Evolutionary conservation across 495 filamentous ascomycete species (phyloP), one percentile per base, ranked within the genome.

Genomic region (Aspergillus conjunctus): DNA sequence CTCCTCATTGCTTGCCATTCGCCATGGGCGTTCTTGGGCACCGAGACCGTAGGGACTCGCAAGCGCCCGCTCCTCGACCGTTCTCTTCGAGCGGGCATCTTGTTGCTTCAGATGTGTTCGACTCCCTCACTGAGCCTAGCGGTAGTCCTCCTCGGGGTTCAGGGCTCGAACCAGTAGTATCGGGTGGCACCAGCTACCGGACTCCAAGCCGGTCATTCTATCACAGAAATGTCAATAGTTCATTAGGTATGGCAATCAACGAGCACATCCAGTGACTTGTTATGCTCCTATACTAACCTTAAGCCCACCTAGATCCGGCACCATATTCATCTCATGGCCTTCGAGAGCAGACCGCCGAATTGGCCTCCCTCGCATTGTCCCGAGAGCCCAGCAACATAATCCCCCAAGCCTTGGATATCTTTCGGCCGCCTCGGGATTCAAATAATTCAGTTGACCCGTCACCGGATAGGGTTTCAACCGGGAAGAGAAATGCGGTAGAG

Each of bases 301-400:
- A 11, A n/a, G 37, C 1, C 11, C 37, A 41, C 11, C 41, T 31
- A 77, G 90, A 95, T 66, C 85, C 81, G 62, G 82, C 85, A 7
- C 85, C 89, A 56, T 89, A 90, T 73, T 85, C 89, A 26, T 84
- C 83, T 21, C 82, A 86, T 45, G 89, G 85, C 58, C 89, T 98
- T 12, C 87, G 94, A 55, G 90, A 96, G 70, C 87, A 96, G 68
- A 96, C 94, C 2, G 92, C 92, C 33, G 91, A 96, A 70, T 83
- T 98, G 34, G 93, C 94, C 22, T 91, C 84, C 7, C 90, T 90
- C 63, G 89, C 89, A n/a, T 79, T 97, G 33, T 91, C 89, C 68
- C 70, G 71, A 18, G 69, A 78, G 53, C 62, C 74, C 12, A 66
- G 65, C 12, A 69, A 67, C 48, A 62, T 26, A 2, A 26, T 74